phyloP scores from a whole-genome alignment of 179 eudicot genomes.

The Camellia oleifera region DNA sequence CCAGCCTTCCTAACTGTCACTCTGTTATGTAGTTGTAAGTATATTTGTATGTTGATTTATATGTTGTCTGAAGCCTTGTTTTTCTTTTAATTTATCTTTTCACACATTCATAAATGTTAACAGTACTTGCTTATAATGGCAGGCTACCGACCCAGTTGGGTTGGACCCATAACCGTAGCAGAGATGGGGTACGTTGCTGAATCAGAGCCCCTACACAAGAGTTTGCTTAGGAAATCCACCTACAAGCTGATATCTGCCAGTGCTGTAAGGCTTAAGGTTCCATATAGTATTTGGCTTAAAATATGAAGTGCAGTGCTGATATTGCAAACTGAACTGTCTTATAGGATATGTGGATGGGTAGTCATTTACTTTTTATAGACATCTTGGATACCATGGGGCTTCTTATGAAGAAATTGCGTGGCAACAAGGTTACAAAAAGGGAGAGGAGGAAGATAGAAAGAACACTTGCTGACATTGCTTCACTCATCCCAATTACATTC shows the following conservation, averaged over 20 bases:
- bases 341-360: conserved; percentile 49
- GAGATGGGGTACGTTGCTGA: conserved; percentile 10
- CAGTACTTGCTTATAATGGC: conserved; percentile 15
- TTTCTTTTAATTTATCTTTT: neutral
- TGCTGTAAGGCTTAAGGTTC: conserved; percentile 27
- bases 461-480: conserved; percentile 39
- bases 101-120: neutral
- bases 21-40: neutral
- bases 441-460: conserved; percentile 38
- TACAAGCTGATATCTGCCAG: conserved; percentile 35
- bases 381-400: conserved; percentile 22
- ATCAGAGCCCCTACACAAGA: conserved; percentile 20
- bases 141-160: conserved; percentile 26
- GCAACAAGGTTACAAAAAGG: conserved; percentile 35
- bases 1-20: neutral
- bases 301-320: conserved; percentile 6
- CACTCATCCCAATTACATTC: conserved; percentile 40
- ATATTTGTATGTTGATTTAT: neutral
- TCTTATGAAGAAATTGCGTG: conserved; percentile 32
- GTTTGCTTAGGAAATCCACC: conserved; percentile 28
- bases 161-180: conserved; percentile 15
- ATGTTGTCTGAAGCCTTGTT: neutral
- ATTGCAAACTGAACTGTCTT: neutral
- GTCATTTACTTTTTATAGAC: conserved; percentile 39
- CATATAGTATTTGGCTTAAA: neutral